phyloP scores from a whole-genome alignment of 768 basidiomycete genomes.

The Tricholoma hemisulphureum region DNA sequence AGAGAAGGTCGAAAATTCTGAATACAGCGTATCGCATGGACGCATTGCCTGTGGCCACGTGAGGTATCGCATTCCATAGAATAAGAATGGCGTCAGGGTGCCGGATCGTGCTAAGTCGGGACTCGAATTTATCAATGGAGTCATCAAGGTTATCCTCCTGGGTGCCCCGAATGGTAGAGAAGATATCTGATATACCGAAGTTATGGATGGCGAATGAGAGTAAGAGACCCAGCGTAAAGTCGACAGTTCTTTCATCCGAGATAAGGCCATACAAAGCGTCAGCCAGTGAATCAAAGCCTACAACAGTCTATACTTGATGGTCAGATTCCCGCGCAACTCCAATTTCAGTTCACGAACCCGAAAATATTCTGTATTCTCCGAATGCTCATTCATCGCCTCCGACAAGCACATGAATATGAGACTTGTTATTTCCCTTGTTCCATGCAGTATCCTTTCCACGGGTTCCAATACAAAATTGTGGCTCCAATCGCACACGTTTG shows the following conservation, averaged over 20 bases:
- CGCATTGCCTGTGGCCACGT: constrained; percentile 31
- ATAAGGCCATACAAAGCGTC: constrained; percentile 58
- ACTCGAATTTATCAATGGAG: constrained; percentile 40
- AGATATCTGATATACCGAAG: constrained; percentile 56
- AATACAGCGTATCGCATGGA: constrained; percentile 52
- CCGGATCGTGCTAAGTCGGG: constrained; percentile 48
- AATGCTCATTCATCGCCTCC: constrained; percentile 58
- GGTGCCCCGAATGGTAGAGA: constrained; percentile 43
- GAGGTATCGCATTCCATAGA: constrained; percentile 51
- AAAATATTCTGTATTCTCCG: constrained; percentile 61
- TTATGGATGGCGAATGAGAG: constrained; percentile 67
- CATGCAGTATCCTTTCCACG: constrained; percentile 35
- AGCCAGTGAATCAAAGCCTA: constrained; percentile 65
- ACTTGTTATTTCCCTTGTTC: constrained; percentile 52
- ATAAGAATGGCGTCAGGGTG: constrained; percentile 62
- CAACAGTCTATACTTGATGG: constrained; percentile 38
- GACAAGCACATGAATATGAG: constrained; percentile 64
- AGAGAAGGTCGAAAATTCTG: constrained; percentile 63
- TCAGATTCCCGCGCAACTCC: neutral
- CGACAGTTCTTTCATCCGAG: constrained; percentile 42
- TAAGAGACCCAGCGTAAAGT: constrained; percentile 63
- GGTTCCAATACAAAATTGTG: constrained; percentile 33
- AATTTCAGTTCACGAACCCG: constrained; percentile 43
- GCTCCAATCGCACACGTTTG: constrained; percentile 45
- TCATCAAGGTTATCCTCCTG: constrained; percentile 38